Evolutionary conservation across 768 basidiomycete species (phyloP), one percentile per base, ranked within the genome.

Genomic region (Phanerochaete sordida): DNA sequence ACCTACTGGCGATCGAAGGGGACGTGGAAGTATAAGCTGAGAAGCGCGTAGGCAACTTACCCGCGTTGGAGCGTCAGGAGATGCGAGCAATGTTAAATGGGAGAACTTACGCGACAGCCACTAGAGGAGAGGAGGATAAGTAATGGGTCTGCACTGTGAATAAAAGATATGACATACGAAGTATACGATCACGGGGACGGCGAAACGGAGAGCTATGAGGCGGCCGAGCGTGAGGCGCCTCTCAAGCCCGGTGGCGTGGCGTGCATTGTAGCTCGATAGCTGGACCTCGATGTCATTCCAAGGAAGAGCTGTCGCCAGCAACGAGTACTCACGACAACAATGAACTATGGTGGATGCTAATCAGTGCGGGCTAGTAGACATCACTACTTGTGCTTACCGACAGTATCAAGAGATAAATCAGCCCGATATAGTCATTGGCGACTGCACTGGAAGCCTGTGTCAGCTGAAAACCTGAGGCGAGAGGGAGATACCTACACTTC

Each of bases 11-110:
- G 75, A 9, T 66, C 70, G 62, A 88, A 81, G 24, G 84, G 79
- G 1, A 86, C 74, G 24, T 82, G 79, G 70, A 88, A 88, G 0
- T 84, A 86, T 35, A 81, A 64, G 65, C 79, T 85, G n/a, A 88
- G 65, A 12, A 87, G 71, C 23, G 83, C 76, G 67, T 84, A 87
- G 65, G 84, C 28, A 44, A 24, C n/a, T 56, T 26, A 24, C 37
- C 1, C 60, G 78, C 76, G 56, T 81, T 81, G 9, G 73, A 67
- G 26, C 62, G 63, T 24, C 75, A 55, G 8, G 77, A 73, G 58
- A 72, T 75, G 13, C 73, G 7, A 37, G 81, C 51, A 3, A 77
- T 45, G 77, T 53, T 28, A 69, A 30, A 50, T 81, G 7, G 6
- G 33, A 69, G n/a, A 81, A 64, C 9, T 77, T 75, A 23, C 64